Conservation (phyloP, 1,284 basidiomycete species). For the Ganoderma sinense region DNA sequence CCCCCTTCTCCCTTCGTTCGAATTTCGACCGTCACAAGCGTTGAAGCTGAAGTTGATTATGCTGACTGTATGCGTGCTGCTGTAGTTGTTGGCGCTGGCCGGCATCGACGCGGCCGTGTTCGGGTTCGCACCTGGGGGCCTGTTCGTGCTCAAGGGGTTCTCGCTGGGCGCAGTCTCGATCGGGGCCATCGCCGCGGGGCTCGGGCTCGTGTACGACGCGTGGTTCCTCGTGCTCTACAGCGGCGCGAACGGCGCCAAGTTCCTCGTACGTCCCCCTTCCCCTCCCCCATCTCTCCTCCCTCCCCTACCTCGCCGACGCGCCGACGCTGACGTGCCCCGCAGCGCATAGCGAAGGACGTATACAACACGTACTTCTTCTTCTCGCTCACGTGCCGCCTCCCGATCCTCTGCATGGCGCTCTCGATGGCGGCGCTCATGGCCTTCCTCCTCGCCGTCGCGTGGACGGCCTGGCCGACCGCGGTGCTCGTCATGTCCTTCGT, state of each 20-base stretch:
- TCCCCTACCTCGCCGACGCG: too few species aligned
- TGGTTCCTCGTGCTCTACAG: conserved; percentile 72
- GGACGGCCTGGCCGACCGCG: conserved; percentile 64
- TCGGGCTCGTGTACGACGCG: conserved; percentile 65
- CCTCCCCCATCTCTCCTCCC: conserved; percentile 20
- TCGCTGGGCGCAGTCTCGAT: conserved; percentile 53
- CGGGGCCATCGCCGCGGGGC: conserved; percentile 62
- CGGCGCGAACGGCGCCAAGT: conserved; percentile 52
- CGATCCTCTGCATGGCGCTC: conserved; percentile 62
- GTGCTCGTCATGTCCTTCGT: conserved; percentile 63
- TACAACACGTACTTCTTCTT: conserved; percentile 71
- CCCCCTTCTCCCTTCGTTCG: neutral
- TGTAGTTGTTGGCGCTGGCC: conserved; percentile 23
- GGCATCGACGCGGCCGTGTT: conserved; percentile 55
- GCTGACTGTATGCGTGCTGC: neutral
- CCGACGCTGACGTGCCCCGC: neutral
- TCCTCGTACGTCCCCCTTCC: conserved; percentile 57
- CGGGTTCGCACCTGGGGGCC: conserved; percentile 58
- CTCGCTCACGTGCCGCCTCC: conserved; percentile 66
- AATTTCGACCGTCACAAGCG: neutral
- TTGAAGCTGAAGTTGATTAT: neutral
- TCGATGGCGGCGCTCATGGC: conserved; percentile 60
- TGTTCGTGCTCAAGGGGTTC: conserved; percentile 30
- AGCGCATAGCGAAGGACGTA: conserved; percentile 63
- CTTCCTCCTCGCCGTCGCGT: conserved; percentile 68